Conservation (phyloP, 768 basidiomycete species). For the Lentinula raphanica region DNA sequence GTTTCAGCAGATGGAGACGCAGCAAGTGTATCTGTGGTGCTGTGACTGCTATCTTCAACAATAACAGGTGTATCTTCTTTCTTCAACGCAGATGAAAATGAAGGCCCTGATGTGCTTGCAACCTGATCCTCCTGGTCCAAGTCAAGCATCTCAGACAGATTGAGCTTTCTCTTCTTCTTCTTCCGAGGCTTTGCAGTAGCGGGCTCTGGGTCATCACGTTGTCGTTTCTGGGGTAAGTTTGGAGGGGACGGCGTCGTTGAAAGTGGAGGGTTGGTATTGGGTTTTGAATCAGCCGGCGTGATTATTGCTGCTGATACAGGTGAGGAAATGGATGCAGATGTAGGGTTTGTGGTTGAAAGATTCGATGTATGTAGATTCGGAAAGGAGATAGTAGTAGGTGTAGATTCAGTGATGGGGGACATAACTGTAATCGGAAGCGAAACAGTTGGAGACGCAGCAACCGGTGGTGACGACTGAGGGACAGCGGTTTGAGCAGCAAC, state of each 20-base stretch:
- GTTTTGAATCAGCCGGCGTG: neutral
- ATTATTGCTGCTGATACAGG: too few relatives aligned
- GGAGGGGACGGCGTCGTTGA: neutral
- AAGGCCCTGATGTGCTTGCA: conserved; percentile 10
- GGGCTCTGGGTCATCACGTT: neutral
- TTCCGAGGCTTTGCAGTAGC: conserved; percentile 8
- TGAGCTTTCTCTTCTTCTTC: conserved; percentile 25
- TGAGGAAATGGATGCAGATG: too few relatives aligned
- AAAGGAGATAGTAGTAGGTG: neutral
- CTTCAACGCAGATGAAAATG: neutral
- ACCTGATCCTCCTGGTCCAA: conserved; percentile 23
- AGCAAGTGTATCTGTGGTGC: neutral
- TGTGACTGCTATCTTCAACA: neutral
- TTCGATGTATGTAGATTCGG: neutral
- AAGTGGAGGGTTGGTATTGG: neutral
- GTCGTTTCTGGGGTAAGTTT: neutral
- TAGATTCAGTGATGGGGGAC: neutral
- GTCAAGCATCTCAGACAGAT: conserved; percentile 22
- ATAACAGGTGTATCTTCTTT: neutral
- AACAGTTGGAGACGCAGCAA: neutral
- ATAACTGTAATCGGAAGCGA: too few relatives aligned
- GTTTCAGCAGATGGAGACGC: neutral
- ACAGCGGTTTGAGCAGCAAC: conserved; percentile 1
- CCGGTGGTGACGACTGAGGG: neutral
- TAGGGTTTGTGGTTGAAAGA: too few relatives aligned